phyloP scores from a whole-genome alignment of 805 yeast genomes.

The Yarrowia sp. region DNA sequence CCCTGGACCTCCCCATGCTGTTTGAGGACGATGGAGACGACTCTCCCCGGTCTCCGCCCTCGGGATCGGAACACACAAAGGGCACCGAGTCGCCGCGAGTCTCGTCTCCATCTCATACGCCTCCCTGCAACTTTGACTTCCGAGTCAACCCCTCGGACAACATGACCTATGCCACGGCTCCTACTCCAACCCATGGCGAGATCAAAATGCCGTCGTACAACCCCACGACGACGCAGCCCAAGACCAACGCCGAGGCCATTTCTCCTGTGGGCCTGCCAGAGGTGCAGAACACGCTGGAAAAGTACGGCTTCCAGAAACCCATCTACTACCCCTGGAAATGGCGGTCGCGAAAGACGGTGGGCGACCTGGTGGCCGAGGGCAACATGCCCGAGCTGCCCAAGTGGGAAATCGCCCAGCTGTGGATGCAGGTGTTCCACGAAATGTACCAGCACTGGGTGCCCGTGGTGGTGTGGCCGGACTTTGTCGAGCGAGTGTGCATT shows the following conservation, averaged over 20 bases:
- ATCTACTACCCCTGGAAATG: slow-evolving; percentile 40
- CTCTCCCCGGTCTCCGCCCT: slow-evolving; percentile 4
- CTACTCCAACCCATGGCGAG: neutral
- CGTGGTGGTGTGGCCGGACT: slow-evolving; percentile 45
- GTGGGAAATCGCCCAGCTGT: slow-evolving; percentile 40
- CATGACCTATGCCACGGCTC: slow-evolving; percentile 18
- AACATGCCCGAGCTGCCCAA: slow-evolving; percentile 41
- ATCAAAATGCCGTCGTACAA: slow-evolving; percentile 29
- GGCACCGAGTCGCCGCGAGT: slow-evolving; percentile 22
- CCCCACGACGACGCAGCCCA: slow-evolving; percentile 3
- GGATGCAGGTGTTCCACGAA: slow-evolving; percentile 42
- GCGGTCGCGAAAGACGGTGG: slow-evolving; percentile 19
- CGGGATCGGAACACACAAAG: slow-evolving; percentile 4
- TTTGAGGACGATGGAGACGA: slow-evolving; percentile 33
- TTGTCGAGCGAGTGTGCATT: slow-evolving; percentile 40
- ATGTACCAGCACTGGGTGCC: slow-evolving; percentile 46
- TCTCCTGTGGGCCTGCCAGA: neutral
- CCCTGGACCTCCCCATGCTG: slow-evolving; percentile 21
- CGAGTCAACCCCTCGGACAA: slow-evolving; percentile 31
- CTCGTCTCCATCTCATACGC: neutral
- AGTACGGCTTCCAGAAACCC: slow-evolving; percentile 27
- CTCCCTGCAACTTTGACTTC: slow-evolving; percentile 24
- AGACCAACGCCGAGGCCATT: slow-evolving; percentile 33
- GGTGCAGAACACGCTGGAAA: slow-evolving; percentile 14
- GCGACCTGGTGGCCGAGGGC: slow-evolving; percentile 22